A percentile compares a stretch with the other conserved stretches of the same genome.
Conservation (phyloP, 1,139 yeast genomes). For the Suhomyces panamericanus region DNA sequence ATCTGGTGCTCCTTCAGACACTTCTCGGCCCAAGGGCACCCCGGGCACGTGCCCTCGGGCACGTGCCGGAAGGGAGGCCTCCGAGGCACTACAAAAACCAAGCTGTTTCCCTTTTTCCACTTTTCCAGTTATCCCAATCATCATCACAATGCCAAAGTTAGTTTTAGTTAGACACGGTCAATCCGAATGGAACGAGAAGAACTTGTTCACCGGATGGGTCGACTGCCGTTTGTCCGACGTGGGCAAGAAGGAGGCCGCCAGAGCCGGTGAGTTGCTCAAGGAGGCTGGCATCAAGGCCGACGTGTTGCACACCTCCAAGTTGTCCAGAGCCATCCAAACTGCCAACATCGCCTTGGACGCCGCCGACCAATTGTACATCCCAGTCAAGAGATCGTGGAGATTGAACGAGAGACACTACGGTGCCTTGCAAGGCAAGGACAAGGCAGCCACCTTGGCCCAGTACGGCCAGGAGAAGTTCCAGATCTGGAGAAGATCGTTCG, state of each 20-base stretch:
- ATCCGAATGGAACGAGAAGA: slow-evolving; percentile 98
- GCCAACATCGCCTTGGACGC: slow-evolving; percentile 91
- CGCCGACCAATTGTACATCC: slow-evolving; percentile 89
- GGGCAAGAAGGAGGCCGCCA: slow-evolving; percentile 88
- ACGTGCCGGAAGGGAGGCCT: slow-evolving; percentile 25
- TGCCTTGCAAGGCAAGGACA: slow-evolving; percentile 97
- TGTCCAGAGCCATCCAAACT: slow-evolving; percentile 96
- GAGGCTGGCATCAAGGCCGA: slow-evolving; percentile 87
- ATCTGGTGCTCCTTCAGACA: no score
- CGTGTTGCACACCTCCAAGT: slow-evolving; percentile 85
- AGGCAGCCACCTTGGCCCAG: slow-evolving; percentile 85
- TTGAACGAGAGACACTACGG: slow-evolving; percentile 99
- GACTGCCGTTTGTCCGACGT: slow-evolving; percentile 83
- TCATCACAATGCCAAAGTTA: slow-evolving; percentile 57
- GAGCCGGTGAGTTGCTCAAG: slow-evolving; percentile 91
- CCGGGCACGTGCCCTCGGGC: slow-evolving; percentile 8
- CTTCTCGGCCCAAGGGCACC: slow-evolving; percentile 2
- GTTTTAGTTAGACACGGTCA: slow-evolving; percentile 96
- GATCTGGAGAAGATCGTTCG: slow-evolving; percentile 97
- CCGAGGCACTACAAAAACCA: slow-evolving; percentile 23
- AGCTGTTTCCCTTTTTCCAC: neutral
- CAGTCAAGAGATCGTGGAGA: slow-evolving; percentile 96
- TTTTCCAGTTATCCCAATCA: neutral
- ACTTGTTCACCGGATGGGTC: slow-evolving; percentile 99
- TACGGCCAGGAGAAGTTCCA: slow-evolving; percentile 94